Conservation (phyloP, 2,329 filamentous ascomycete species). For the Pseudocercospora pini-densiflorae region DNA sequence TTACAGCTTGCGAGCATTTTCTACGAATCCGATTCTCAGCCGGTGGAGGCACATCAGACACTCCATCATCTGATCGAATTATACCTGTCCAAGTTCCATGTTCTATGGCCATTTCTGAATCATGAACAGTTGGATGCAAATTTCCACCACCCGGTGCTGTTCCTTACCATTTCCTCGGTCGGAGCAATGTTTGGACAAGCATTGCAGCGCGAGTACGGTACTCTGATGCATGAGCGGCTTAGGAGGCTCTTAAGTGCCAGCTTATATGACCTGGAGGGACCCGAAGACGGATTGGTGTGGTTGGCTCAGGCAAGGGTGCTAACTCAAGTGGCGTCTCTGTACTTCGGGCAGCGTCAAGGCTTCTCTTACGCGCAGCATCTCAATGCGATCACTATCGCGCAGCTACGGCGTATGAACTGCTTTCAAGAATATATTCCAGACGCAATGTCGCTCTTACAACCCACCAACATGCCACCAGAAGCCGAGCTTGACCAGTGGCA, state of each 20-base stretch:
- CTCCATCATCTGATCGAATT: slow-evolving; percentile 20
- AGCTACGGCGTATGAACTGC: slow-evolving; percentile 25
- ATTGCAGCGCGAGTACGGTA: slow-evolving; percentile 20
- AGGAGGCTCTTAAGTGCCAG: slow-evolving; percentile 22
- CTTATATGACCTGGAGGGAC: slow-evolving; percentile 24
- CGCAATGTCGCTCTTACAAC: neutral
- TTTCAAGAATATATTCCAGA: slow-evolving; percentile 23
- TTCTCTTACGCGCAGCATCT: slow-evolving; percentile 28
- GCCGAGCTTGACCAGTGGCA: slow-evolving; percentile 12
- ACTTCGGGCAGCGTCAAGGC: slow-evolving; percentile 28
- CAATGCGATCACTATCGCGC: slow-evolving; percentile 23
- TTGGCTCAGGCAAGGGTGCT: slow-evolving; percentile 23
- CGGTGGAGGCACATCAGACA: slow-evolving; percentile 11
- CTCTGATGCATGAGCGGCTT: slow-evolving; percentile 23
- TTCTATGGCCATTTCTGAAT: slow-evolving; percentile 22
- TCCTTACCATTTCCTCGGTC: slow-evolving; percentile 22
- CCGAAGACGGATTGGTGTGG: slow-evolving; percentile 21
- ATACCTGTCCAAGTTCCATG: slow-evolving; percentile 22
- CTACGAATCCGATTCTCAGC: neutral
- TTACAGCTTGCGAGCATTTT: slow-evolving; percentile 24
- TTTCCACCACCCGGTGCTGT: slow-evolving; percentile 23
- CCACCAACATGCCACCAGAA: slow-evolving; percentile 5
- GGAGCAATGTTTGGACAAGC: slow-evolving; percentile 24
- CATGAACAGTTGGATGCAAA: slow-evolving; percentile 19
- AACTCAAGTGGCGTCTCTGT: slow-evolving; percentile 24